Evolutionary conservation across 441 rosid species (phyloP).

Genomic region (Adansonia madagascariensis): DNA sequence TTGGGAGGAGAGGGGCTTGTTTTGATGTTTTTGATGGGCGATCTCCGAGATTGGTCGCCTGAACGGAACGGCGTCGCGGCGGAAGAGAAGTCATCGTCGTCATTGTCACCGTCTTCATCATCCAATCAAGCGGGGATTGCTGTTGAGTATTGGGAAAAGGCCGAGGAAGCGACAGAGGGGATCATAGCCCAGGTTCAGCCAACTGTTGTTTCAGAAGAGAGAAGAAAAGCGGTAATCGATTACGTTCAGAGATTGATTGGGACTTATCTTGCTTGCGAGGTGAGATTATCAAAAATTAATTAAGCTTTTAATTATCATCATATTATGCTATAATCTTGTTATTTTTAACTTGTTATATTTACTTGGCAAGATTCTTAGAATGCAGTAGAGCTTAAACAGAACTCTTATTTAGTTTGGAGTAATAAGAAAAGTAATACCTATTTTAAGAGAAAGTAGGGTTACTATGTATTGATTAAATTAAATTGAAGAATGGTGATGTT

Average conservation of each 20-base stretch:
- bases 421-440: no score
- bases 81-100: constrained; percentile 49
- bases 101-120: constrained; percentile 37
- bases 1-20: neutral
- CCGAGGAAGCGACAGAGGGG: constrained; percentile 66
- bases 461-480: neutral
- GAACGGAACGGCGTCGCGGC: constrained; percentile 45
- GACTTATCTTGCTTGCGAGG: constrained; percentile 64
- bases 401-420: neutral
- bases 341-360: neutral
- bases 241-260: constrained; percentile 69
- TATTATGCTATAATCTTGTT: neutral
- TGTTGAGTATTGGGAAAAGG: constrained; percentile 54
- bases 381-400: neutral
- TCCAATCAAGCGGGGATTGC: constrained; percentile 41
- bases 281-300: constrained; percentile 25
- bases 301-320: neutral
- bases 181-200: constrained; percentile 79
- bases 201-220: constrained; percentile 64
- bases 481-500: neutral
- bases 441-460: neutral
- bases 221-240: constrained; percentile 72
- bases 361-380: neutral
- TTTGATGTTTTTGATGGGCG: constrained; percentile 58
- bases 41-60: constrained; percentile 65